These are phyloP conservation scores for Anastatica hierochuntica DNA, from an alignment of 345 rosid genomes.

Conservation along the genomic window DNA sequence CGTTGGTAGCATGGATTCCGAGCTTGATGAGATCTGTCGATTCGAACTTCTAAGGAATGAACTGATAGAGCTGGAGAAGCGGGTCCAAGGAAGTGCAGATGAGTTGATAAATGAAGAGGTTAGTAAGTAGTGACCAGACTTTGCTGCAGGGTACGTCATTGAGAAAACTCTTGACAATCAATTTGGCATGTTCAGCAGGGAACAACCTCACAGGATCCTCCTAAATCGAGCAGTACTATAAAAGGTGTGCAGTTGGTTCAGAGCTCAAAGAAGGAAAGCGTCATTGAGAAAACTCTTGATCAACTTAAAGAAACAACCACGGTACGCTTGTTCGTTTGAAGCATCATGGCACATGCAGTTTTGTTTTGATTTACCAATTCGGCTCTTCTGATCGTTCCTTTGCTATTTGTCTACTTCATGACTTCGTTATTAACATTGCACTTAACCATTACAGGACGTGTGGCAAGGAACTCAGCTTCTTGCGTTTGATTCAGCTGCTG, in stretches of 20 bases:
- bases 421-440: neutral
- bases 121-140: slow-evolving; percentile 5
- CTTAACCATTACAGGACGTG: slow-evolving; percentile 52
- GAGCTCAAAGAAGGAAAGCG: slow-evolving; percentile 49
- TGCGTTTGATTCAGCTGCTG: slow-evolving; percentile 82
- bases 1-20: slow-evolving; percentile 31
- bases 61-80: slow-evolving; percentile 84
- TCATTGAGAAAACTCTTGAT: slow-evolving; percentile 66
- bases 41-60: slow-evolving; percentile 79
- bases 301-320: slow-evolving; percentile 74
- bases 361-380: neutral
- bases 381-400: neutral
- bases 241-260: slow-evolving; percentile 38
- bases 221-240: slow-evolving; percentile 25
- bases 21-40: slow-evolving; percentile 58
- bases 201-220: slow-evolving; percentile 25
- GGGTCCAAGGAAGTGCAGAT: slow-evolving; percentile 68
- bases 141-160: no score
- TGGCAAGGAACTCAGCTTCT: slow-evolving; percentile 98
- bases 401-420: neutral
- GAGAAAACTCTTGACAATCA: slow-evolving; percentile 16
- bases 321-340: no score
- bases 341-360: slow-evolving; percentile 4
- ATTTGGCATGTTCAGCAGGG: slow-evolving; percentile 34
- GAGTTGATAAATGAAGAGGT: slow-evolving; percentile 66